Conservation (phyloP, 2,329 filamentous ascomycete species). For the Aspergillus intermedius region DNA sequence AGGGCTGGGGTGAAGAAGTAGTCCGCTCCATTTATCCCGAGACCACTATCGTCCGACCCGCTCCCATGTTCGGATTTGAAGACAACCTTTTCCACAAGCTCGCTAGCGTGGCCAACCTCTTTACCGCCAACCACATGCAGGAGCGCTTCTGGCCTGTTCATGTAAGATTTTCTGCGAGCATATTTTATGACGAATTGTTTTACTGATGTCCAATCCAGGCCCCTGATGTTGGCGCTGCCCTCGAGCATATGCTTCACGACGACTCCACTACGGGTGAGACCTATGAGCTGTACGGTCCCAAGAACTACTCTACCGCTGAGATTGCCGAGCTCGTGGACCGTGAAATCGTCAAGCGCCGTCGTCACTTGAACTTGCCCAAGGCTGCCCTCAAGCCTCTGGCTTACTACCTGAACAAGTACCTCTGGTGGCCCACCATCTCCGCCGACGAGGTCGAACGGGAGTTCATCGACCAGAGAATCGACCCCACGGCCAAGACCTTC, state of each 20-base stretch:
- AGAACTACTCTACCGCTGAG: slow-evolving; percentile 81
- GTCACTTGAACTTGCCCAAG: slow-evolving; percentile 89
- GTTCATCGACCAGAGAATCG: slow-evolving; percentile 87
- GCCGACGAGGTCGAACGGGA: slow-evolving; percentile 85
- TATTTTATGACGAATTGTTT: background rate
- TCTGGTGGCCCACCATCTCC: slow-evolving; percentile 86
- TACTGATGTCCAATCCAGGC: slow-evolving; percentile 46
- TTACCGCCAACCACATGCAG: slow-evolving; percentile 90
- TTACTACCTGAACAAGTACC: slow-evolving; percentile 65
- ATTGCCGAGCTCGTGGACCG: slow-evolving; percentile 81
- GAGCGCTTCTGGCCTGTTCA: slow-evolving; percentile 89
- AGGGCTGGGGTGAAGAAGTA: slow-evolving; percentile 74
- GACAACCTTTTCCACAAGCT: slow-evolving; percentile 84
- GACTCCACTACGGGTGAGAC: slow-evolving; percentile 86
- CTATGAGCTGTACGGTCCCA: slow-evolving; percentile 89
- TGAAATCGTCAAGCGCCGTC: slow-evolving; percentile 83
- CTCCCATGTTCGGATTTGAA: slow-evolving; percentile 91
- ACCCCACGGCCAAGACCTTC: slow-evolving; percentile 88
- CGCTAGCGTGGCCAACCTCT: slow-evolving; percentile 69
- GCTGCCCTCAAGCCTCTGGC: slow-evolving; percentile 67
- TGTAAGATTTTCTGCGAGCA: slow-evolving; percentile 45
- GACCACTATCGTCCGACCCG: slow-evolving; percentile 90
- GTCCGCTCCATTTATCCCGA: slow-evolving; percentile 89
- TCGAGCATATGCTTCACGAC: slow-evolving; percentile 85
- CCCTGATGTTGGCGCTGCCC: slow-evolving; percentile 81